A percentile compares a stretch with the other conserved stretches of the same genome.
Conservation (phyloP, 202 grass and related monocot genomes). For the Hordeum pubiflorum region DNA sequence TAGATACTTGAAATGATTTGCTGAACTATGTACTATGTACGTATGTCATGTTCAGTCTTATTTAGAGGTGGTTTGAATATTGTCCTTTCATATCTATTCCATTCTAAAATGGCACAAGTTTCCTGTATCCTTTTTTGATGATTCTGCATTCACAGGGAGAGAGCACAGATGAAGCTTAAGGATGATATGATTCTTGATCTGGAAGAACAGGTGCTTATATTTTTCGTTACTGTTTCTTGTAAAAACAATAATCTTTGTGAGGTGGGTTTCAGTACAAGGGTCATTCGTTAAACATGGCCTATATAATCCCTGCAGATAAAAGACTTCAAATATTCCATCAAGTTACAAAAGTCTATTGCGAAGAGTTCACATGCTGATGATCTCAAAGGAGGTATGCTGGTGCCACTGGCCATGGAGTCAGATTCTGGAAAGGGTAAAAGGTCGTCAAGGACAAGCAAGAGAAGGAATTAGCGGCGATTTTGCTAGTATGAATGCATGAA, state of each 20-base stretch:
- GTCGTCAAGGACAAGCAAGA: slow-evolving; percentile 63
- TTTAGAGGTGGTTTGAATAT: background rate
- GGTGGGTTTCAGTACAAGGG: background rate
- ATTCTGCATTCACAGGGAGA: slow-evolving; percentile 50
- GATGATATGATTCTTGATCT: slow-evolving; percentile 70
- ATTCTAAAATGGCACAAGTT: background rate
- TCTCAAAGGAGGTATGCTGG: slow-evolving; percentile 62
- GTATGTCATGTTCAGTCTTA: background rate
- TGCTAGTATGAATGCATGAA: background rate
- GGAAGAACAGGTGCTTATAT: slow-evolving; percentile 66
- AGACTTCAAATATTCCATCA: slow-evolving; percentile 73
- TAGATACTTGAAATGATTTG: slow-evolving; percentile 6
- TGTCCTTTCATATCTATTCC: background rate
- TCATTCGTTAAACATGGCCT: background rate
- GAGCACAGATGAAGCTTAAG: slow-evolving; percentile 45
- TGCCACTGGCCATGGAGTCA: slow-evolving; percentile 44
- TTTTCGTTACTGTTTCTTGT: background rate
- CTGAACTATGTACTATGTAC: background rate
- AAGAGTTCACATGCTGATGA: slow-evolving; percentile 44
- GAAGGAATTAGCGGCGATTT: slow-evolving; percentile 30
- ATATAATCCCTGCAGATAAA: slow-evolving; percentile 49
- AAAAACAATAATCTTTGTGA: background rate
- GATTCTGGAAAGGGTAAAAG: slow-evolving; percentile 53
- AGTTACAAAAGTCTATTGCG: slow-evolving; percentile 68
- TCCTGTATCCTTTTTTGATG: background rate